These are phyloP conservation scores for Russula olivacea DNA, from an alignment of 768 basidiomycete genomes.

Conservation along the genomic window DNA sequence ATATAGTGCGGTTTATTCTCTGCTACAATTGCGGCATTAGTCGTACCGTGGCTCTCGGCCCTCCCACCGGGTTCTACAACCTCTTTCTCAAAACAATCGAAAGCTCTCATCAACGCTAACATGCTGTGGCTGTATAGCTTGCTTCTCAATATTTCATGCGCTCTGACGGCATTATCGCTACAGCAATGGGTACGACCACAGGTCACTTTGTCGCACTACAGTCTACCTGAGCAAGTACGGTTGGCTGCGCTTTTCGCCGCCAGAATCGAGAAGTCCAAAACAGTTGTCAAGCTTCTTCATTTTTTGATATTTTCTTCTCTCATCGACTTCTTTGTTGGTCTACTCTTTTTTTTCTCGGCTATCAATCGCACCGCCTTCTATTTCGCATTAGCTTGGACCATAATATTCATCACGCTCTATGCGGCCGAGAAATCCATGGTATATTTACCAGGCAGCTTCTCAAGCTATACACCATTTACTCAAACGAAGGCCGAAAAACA, in stretches of 20 bases:
- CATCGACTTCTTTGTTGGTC: too few species aligned
- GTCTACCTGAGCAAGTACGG: neutral
- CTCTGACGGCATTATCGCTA: neutral
- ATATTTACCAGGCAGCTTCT: too few species aligned
- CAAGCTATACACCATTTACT: too few species aligned
- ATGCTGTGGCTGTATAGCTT: neutral
- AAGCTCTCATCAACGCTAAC: too few species aligned
- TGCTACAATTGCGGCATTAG: neutral
- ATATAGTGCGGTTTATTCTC: constrained; percentile 9
- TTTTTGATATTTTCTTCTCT: too few species aligned
- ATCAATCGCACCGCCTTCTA: too few species aligned
- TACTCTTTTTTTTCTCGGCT: too few species aligned
- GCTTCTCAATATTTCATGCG: neutral
- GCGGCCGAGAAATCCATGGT: too few species aligned
- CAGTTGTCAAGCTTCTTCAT: neutral
- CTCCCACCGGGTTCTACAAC: too few species aligned
- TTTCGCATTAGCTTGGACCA: too few species aligned
- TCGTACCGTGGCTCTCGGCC: neutral
- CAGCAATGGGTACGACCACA: neutral
- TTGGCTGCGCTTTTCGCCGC: neutral
- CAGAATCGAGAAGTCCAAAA: neutral
- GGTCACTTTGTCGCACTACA: neutral
- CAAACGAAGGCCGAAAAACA: neutral
- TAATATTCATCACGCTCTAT: too few species aligned
- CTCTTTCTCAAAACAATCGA: too few species aligned